Conservation (phyloP, 176 grass and related monocot species). For the Cenchrus purpureus region DNA sequence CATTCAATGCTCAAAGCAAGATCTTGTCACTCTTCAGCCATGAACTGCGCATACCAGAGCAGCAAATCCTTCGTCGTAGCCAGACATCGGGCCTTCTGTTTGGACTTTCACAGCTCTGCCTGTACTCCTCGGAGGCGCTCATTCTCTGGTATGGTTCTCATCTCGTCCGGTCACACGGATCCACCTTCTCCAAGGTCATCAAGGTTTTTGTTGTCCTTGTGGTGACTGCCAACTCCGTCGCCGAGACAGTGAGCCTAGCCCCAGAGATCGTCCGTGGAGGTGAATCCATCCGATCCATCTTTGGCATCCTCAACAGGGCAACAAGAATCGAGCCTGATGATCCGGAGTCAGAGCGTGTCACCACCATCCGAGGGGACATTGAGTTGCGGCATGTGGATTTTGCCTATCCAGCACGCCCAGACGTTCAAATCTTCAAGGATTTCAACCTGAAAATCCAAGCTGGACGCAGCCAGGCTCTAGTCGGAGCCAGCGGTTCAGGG, state of each 20-base stretch:
- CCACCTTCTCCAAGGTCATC: conserved; percentile 98
- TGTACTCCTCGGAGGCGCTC: conserved; percentile 89
- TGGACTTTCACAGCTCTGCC: conserved; percentile 86
- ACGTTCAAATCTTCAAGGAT: conserved; percentile 91
- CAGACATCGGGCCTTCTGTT: conserved; percentile 88
- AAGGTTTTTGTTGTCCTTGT: conserved; percentile 98
- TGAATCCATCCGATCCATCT: conserved; percentile 87
- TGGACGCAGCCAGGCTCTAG: conserved; percentile 89
- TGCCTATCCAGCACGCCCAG: conserved; percentile 73
- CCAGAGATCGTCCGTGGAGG: conserved; percentile 88
- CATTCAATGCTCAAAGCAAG: conserved; percentile 91
- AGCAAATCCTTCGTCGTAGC: conserved; percentile 76
- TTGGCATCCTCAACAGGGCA: conserved; percentile 79
- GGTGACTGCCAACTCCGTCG: conserved; percentile 90
- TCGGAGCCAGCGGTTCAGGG: conserved; percentile 86
- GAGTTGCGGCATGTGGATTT: conserved; percentile 93
- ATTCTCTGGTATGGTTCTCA: conserved; percentile 95
- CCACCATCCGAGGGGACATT: conserved; percentile 73
- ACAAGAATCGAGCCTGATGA: conserved; percentile 85
- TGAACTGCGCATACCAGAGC: conserved; percentile 74
- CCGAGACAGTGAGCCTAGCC: conserved; percentile 89
- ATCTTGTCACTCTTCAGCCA: conserved; percentile 78
- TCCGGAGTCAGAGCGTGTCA: conserved; percentile 73
- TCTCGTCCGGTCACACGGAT: conserved; percentile 68
- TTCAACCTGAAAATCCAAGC: conserved; percentile 92